phyloP scores from a whole-genome alignment of 768 basidiomycete genomes.

The Strobilomyces echinocephalus region DNA sequence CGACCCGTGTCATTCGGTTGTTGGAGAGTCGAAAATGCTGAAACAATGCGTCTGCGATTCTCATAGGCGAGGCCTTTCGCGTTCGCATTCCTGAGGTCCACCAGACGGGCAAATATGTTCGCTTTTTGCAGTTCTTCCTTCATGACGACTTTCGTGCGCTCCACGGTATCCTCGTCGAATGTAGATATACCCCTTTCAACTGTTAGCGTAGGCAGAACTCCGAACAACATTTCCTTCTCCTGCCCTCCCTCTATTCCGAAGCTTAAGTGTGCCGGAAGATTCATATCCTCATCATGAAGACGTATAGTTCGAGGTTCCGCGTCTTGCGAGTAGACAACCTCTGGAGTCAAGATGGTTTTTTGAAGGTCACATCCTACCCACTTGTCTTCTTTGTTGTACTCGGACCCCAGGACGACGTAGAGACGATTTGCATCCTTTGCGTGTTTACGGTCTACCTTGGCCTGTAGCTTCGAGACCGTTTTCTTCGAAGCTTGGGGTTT shows the following conservation, averaged over 20 bases:
- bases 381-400: conserved; percentile 56
- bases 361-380: conserved; percentile 70
- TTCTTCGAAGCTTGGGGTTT: conserved; percentile 34
- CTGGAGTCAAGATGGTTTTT: conserved; percentile 53
- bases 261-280: conserved; percentile 50
- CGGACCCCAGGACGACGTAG: conserved; percentile 73
- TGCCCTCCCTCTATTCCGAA: conserved; percentile 55
- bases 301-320: conserved; percentile 23
- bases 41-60: conserved; percentile 75
- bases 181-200: conserved; percentile 28
- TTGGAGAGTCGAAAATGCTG: conserved; percentile 67
- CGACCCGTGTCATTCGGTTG: conserved; percentile 74
- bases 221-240: conserved; percentile 63
- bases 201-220: conserved; percentile 55
- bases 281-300: conserved; percentile 35
- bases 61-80: conserved; percentile 82
- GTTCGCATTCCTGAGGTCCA: conserved; percentile 86
- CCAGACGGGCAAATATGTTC: conserved; percentile 56
- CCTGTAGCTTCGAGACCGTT: conserved; percentile 43
- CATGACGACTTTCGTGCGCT: conserved; percentile 23
- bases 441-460: conserved; percentile 39
- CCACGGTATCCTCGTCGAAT: conserved; percentile 17
- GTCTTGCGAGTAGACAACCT: conserved; percentile 34
- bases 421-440: conserved; percentile 41
- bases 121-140: conserved; percentile 43